phyloP scores from a whole-genome alignment of 805 yeast genomes.

The Kazachstania viticola region DNA sequence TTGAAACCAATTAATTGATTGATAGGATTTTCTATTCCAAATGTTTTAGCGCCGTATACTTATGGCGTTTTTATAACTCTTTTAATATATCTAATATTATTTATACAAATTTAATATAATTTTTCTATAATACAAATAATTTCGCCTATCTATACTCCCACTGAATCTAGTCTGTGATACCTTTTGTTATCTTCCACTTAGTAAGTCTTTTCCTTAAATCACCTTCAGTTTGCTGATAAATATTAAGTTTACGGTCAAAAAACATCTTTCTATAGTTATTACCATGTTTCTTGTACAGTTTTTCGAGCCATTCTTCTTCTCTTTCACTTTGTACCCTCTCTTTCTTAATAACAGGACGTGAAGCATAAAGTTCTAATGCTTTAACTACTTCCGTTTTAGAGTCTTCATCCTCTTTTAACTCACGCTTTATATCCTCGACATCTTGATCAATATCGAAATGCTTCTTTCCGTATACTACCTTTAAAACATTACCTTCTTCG shows the following conservation, averaged over 20 bases:
- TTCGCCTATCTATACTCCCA: too few relatives aligned
- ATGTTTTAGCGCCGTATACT: too few relatives aligned
- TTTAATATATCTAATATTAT: too few relatives aligned
- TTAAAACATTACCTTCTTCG: conserved; percentile 51
- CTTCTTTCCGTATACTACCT: conserved; percentile 62
- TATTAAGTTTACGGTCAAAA: conserved; percentile 80
- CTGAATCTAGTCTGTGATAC: too few relatives aligned
- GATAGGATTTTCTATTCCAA: too few relatives aligned
- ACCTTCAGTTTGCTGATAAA: conserved; percentile 75
- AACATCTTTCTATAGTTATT: conserved; percentile 84
- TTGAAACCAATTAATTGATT: conserved; percentile 40
- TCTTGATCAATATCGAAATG: conserved; percentile 28
- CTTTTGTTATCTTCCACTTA: conserved; percentile 52
- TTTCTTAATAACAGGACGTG: conserved; percentile 29
- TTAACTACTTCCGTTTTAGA: conserved; percentile 46
- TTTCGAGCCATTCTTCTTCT: conserved; percentile 61
- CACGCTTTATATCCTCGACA: conserved; percentile 17
- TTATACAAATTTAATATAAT: too few relatives aligned
- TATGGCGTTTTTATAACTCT: too few relatives aligned
- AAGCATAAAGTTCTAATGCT: conserved; percentile 55
- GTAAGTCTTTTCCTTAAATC: conserved; percentile 61
- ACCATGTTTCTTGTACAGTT: conserved; percentile 65
- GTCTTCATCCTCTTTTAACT: conserved; percentile 13
- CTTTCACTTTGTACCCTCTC: conserved; percentile 55
- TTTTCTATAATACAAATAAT: too few relatives aligned